A percentile compares a stretch with the other conserved stretches of the same genome.
phyloP scores from a whole-genome alignment of 306 rosid species.

The Quercus agrifolia region DNA sequence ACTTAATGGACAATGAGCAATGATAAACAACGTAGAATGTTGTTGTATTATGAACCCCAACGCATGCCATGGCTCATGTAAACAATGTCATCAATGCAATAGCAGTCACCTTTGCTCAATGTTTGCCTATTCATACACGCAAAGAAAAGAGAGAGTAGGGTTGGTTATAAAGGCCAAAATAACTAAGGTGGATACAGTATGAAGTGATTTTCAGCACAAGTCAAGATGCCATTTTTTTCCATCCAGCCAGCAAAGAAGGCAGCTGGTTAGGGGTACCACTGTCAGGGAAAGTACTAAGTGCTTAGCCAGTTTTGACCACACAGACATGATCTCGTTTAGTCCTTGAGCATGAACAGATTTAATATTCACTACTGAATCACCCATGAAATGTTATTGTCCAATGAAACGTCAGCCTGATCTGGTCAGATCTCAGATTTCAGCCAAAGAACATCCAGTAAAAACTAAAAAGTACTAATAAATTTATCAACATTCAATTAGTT shows the following conservation, averaged over 20 bases:
- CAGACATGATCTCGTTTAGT: not conserved
- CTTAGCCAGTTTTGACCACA: not conserved
- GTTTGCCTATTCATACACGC: no score
- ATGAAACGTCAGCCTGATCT: slow-evolving; percentile 26
- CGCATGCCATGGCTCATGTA: no score
- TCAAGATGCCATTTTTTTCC: not conserved
- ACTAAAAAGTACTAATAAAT: no score
- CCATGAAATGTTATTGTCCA: not conserved
- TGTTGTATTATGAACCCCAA: no score
- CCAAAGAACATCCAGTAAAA: not conserved
- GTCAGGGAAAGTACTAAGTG: not conserved
- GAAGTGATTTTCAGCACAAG: not conserved
- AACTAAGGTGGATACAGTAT: not conserved
- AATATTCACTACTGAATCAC: not conserved
- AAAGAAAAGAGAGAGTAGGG: no score
- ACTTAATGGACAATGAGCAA: no score
- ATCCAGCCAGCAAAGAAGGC: not conserved
- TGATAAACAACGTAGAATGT: no score
- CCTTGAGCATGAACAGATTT: no score
- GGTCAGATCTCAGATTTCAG: not conserved
- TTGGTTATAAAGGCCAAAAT: not conserved
- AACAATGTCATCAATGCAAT: no score
- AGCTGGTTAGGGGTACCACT: not conserved
- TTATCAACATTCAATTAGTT: no score
- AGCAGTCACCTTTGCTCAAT: no score